Conservation (phyloP, 306 rosid genomes). For the Cicer yamashitae region DNA sequence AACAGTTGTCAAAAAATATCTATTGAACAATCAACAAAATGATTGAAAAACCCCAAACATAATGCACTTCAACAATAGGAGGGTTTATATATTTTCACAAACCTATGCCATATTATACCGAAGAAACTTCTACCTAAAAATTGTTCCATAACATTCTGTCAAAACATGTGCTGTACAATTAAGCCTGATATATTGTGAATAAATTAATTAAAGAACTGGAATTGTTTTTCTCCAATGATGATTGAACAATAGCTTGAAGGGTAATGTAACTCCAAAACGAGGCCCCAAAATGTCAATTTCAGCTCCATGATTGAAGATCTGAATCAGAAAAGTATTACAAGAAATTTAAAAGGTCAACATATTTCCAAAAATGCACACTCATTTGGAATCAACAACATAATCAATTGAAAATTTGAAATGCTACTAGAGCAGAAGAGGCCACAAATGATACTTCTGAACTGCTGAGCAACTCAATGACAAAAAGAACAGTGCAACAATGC, state of each 20-base stretch:
- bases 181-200: constrained; percentile 26
- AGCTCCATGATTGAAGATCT: constrained; percentile 47
- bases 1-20: neutral
- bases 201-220: neutral
- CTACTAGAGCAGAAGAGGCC: neutral
- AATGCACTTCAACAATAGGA: constrained; percentile 13
- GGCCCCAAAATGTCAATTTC: constrained; percentile 36
- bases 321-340: constrained; percentile 44
- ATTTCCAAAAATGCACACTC: constrained; percentile 29
- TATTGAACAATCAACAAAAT: constrained; percentile 15
- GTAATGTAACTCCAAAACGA: constrained; percentile 17
- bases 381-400: constrained; percentile 25
- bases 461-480: constrained; percentile 25
- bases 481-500: neutral
- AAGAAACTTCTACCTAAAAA: constrained; percentile 27
- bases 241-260: constrained; percentile 2
- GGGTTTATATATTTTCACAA: constrained; percentile 17
- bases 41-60: constrained; percentile 27
- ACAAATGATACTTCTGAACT: constrained; percentile 24
- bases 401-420: constrained; percentile 35
- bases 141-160: constrained; percentile 18
- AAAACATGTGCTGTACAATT: constrained; percentile 47
- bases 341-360: constrained; percentile 13
- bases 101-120: constrained; percentile 19
- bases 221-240: constrained; percentile 1